phyloP scores from a whole-genome alignment of 208 protist species.

The Acanthamoeba castellanii region DNA sequence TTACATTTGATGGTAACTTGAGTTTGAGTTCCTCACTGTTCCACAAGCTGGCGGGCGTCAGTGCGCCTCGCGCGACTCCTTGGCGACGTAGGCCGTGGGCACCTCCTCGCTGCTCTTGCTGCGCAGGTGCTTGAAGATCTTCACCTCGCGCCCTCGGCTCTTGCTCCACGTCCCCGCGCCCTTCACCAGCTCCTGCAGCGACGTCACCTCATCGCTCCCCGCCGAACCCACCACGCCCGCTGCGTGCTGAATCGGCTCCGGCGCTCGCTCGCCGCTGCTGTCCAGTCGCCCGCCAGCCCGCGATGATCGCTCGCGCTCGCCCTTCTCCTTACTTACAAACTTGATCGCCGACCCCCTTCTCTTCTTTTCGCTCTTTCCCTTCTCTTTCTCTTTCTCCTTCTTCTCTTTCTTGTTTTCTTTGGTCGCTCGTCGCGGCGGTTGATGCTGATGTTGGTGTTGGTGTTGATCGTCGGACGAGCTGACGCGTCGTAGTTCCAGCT shows the following conservation, averaged over 20 bases:
- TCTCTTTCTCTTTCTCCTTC: not conserved
- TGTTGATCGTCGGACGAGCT: not conserved
- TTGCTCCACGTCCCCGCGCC: conserved; percentile 1
- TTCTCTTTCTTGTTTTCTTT: not conserved
- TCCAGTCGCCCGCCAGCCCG: no score
- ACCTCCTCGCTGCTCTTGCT: conserved; percentile 30
- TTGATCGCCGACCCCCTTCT: not conserved
- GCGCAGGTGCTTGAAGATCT: conserved; percentile 20
- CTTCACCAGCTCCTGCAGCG: conserved; percentile 2
- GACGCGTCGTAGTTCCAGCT: not conserved
- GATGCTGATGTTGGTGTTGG: not conserved
- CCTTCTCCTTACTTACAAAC: not conserved
- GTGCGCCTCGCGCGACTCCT: not conserved
- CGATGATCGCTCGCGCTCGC: not conserved
- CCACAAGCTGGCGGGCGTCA: no score
- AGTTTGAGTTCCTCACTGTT: no score
- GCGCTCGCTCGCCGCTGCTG: not conserved
- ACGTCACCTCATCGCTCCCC: not conserved
- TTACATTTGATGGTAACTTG: no score
- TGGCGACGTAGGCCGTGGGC: not conserved
- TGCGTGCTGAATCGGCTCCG: not conserved
- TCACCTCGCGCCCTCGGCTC: conserved; percentile 3
- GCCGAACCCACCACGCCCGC: not conserved
- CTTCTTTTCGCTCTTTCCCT: not conserved
- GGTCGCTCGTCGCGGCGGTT: not conserved